Conservation (phyloP, 192 early-diverging fungal genomes). For the Coemansia sp. region DNA sequence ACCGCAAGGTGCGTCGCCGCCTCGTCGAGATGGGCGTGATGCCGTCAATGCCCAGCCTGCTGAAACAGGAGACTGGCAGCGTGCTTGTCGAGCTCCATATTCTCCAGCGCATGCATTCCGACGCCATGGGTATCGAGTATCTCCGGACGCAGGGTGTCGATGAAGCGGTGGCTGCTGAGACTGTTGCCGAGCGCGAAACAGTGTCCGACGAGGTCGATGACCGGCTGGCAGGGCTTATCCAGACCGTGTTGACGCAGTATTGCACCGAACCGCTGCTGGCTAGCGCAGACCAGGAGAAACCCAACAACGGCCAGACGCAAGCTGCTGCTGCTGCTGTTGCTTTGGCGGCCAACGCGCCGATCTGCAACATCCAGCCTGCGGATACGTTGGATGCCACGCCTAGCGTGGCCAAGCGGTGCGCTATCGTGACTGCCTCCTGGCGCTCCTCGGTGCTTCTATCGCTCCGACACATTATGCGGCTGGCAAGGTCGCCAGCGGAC, state of each 20-base stretch:
- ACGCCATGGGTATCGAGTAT: constrained; percentile 25
- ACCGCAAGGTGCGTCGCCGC: constrained; percentile 74
- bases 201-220: constrained; percentile 63
- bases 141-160: background rate
- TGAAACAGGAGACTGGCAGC: constrained; percentile 85
- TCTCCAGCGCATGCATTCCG: constrained; percentile 71
- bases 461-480: constrained; percentile 14
- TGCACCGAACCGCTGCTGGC: constrained; percentile 8
- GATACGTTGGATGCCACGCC: constrained; percentile 7
- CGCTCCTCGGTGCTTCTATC: constrained; percentile 16
- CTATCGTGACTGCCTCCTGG: constrained; percentile 29
- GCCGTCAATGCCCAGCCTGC: constrained; percentile 84
- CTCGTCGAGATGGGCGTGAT: constrained; percentile 82
- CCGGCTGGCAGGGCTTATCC: constrained; percentile 58
- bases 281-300: background rate
- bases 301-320: background rate
- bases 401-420: constrained; percentile 21
- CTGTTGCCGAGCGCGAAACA: constrained; percentile 46
- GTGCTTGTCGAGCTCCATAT: constrained; percentile 67
- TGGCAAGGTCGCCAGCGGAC: background rate
- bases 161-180: background rate
- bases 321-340: constrained; percentile 2
- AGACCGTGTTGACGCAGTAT: constrained; percentile 30
- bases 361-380: background rate
- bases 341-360: background rate